Evolutionary conservation across 148 eudicot species (phyloP).

Genomic region (Rhododendron molle): DNA sequence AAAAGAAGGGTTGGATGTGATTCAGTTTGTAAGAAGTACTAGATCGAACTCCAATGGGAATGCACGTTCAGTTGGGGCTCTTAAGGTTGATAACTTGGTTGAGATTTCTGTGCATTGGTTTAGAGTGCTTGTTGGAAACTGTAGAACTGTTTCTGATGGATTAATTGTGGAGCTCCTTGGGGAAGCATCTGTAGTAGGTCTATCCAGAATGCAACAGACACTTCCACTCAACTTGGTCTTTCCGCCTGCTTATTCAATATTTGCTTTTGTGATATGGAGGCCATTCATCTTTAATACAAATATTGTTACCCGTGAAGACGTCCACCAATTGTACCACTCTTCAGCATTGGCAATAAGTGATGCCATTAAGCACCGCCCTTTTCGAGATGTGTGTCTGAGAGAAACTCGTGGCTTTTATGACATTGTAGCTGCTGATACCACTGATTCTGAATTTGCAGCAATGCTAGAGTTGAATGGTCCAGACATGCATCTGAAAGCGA

Average conservation of each 20-base stretch:
- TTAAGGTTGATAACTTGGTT: constrained; percentile 63
- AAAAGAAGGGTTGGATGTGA: constrained; percentile 80
- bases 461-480: constrained; percentile 58
- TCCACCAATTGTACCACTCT: constrained; percentile 58
- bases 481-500: constrained; percentile 55
- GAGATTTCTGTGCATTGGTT: constrained; percentile 90
- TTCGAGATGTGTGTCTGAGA: constrained; percentile 86
- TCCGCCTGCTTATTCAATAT: constrained; percentile 89
- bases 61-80: constrained; percentile 60
- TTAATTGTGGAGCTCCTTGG: constrained; percentile 88
- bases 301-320: constrained; percentile 55
- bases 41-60: constrained; percentile 81
- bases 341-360: constrained; percentile 57
- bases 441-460: constrained; percentile 84
- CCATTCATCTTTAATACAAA: constrained; percentile 54
- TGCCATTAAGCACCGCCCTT: constrained; percentile 84
- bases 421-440: constrained; percentile 61
- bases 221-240: constrained; percentile 75
- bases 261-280: constrained; percentile 82
- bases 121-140: constrained; percentile 95
- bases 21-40: constrained; percentile 63
- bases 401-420: constrained; percentile 71
- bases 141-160: constrained; percentile 83
- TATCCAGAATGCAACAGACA: constrained; percentile 86
- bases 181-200: constrained; percentile 77